Percentiles rank a stretch among this genome's conserved stretches.
Evolutionary conservation across 2,329 filamentous ascomycete species (phyloP).

Genomic region (Didymella keratinophila): DNA sequence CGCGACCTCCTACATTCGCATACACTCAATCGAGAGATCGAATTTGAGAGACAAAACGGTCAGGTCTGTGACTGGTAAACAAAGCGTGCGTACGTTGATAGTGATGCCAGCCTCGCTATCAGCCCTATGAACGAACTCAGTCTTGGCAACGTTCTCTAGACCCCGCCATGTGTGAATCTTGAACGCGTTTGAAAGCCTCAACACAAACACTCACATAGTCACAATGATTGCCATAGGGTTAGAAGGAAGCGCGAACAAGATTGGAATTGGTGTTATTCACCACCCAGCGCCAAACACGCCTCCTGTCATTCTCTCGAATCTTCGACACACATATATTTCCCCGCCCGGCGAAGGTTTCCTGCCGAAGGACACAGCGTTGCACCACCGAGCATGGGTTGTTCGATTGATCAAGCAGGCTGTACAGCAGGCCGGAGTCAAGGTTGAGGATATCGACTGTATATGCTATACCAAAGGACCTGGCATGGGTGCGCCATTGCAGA

Average conservation of each 20-base stretch:
- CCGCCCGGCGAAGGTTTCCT: constrained; percentile 94
- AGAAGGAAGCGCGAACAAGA: constrained; percentile 97
- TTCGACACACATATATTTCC: constrained; percentile 91
- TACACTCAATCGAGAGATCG: neutral
- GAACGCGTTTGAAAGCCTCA: constrained; percentile 18
- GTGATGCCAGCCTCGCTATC: constrained; percentile 10
- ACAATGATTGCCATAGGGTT: constrained; percentile 73
- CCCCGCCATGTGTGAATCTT: constrained; percentile 31
- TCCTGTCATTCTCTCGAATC: constrained; percentile 79
- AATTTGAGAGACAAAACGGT: neutral
- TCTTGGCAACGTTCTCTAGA: constrained; percentile 18
- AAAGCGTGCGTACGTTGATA: neutral
- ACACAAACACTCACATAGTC: constrained; percentile 12
- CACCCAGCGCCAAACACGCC: constrained; percentile 65
- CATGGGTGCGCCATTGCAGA: constrained; percentile 92
- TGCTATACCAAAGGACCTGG: constrained; percentile 96
- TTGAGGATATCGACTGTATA: constrained; percentile 80
- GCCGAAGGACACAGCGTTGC: constrained; percentile 92
- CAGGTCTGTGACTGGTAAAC: neutral
- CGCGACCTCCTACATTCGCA: neutral
- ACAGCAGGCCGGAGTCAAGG: constrained; percentile 64
- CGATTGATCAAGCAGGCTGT: constrained; percentile 82
- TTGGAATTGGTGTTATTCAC: constrained; percentile 89
- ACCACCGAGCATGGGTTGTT: constrained; percentile 88
- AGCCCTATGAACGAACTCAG: constrained; percentile 35